A percentile compares a stretch with the other conserved stretches of the same genome.
Evolutionary conservation across 2,329 filamentous ascomycete genomes (phyloP).

Genomic region (Apiospora kogelbergensis): DNA sequence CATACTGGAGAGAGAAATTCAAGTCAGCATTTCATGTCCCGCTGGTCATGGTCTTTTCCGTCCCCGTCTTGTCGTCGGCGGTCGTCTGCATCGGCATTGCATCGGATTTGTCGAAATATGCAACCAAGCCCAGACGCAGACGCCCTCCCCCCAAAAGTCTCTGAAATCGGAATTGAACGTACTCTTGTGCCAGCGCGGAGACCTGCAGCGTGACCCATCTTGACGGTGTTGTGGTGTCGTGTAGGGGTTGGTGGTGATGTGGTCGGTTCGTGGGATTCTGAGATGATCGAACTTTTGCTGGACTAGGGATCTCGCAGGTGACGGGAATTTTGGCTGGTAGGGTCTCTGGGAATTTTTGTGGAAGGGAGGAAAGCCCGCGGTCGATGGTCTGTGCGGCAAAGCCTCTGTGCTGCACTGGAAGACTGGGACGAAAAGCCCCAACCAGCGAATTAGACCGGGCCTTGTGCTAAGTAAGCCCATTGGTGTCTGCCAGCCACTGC

Average conservation of each 20-base stretch:
- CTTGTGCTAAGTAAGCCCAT: background rate
- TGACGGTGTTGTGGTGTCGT: slow-evolving; percentile 53
- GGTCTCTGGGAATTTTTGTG: slow-evolving; percentile 19
- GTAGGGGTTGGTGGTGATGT: slow-evolving; percentile 20
- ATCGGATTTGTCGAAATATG: slow-evolving; percentile 10
- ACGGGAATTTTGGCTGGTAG: slow-evolving; percentile 13
- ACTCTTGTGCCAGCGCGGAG: slow-evolving; percentile 83
- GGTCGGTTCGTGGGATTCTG: slow-evolving; percentile 14
- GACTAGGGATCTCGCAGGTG: slow-evolving; percentile 12
- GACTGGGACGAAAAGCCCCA: background rate
- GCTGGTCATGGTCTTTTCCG: background rate
- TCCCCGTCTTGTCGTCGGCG: background rate
- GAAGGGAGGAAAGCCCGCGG: slow-evolving; percentile 7
- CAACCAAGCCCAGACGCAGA: background rate
- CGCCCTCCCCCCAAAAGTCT: too few species aligned
- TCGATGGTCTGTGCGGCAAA: background rate
- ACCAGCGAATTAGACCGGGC: background rate
- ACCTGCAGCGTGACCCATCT: slow-evolving; percentile 86
- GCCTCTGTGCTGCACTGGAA: background rate
- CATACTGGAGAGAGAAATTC: slow-evolving; percentile 56
- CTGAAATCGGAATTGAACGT: slow-evolving; percentile 40
- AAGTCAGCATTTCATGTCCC: slow-evolving; percentile 11
- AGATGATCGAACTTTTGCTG: slow-evolving; percentile 7
- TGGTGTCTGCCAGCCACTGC: background rate
- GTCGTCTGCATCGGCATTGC: background rate